These are phyloP conservation scores for Theobroma cacao DNA, from an alignment of 345 rosid genomes.

Conservation along the genomic window DNA sequence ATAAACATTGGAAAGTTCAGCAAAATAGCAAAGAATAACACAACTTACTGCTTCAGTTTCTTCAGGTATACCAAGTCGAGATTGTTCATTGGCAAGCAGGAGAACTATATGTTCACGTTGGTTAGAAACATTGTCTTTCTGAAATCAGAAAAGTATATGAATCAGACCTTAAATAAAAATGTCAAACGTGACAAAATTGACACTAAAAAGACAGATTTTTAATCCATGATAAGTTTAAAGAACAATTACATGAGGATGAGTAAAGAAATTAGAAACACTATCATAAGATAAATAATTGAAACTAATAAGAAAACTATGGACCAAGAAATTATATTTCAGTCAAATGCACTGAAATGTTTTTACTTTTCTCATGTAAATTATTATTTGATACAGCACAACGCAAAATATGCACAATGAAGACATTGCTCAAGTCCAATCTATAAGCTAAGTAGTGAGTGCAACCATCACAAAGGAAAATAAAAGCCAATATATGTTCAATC, in stretches of 20 bases:
- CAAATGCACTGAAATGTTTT: not conserved
- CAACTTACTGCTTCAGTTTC: conserved; percentile 68
- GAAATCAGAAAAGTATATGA: conserved; percentile 19
- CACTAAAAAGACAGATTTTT: not conserved
- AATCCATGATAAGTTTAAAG: not conserved
- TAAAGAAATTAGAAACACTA: not conserved
- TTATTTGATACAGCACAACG: not conserved
- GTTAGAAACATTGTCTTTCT: conserved; percentile 93
- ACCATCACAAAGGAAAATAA: not conserved
- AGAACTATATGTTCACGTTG: conserved; percentile 96
- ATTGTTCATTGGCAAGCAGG: conserved; percentile 91
- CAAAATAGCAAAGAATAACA: not conserved
- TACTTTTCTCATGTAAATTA: not conserved
- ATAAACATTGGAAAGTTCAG: not conserved
- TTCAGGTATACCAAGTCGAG: conserved; percentile 68
- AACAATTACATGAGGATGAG: not conserved
- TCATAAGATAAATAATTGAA: not conserved
- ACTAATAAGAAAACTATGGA: not conserved
- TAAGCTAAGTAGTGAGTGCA: not conserved
- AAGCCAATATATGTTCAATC: not conserved
- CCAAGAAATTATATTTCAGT: not conserved
- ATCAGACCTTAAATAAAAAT: not conserved
- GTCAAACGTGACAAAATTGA: not conserved
- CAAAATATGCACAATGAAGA: too few relatives aligned
- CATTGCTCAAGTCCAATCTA: not conserved